phyloP scores from a whole-genome alignment of 371 early-diverging fungal species.

The Circinella minor region DNA sequence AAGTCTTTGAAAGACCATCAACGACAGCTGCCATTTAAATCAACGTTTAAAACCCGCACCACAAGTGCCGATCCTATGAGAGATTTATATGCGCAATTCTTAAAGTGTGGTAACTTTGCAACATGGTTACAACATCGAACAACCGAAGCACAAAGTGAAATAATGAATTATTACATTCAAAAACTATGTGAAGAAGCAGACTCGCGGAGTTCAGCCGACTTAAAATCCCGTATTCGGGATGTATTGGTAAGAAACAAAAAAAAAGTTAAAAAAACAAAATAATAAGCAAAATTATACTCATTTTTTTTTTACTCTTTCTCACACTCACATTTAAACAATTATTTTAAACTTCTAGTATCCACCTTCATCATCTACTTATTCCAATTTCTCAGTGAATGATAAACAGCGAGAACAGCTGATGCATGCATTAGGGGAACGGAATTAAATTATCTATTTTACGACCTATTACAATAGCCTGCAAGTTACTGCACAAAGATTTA shows the following conservation, averaged over 20 bases:
- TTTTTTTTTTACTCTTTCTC: neutral
- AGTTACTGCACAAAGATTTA: slow-evolving; percentile 4
- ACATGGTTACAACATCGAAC: slow-evolving; percentile 92
- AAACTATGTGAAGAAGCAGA: slow-evolving; percentile 60
- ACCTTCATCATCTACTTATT: slow-evolving; percentile 7
- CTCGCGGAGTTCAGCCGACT: slow-evolving; percentile 21
- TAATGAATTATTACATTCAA: slow-evolving; percentile 64
- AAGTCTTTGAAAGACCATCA: slow-evolving; percentile 60
- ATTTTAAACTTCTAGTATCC: slow-evolving; percentile 12
- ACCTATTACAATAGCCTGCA: too few relatives aligned
- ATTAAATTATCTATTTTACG: neutral
- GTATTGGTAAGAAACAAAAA: slow-evolving; percentile 19
- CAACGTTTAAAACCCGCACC: slow-evolving; percentile 54
- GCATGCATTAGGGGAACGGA: slow-evolving; percentile 16
- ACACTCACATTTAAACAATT: neutral
- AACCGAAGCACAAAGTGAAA: slow-evolving; percentile 73
- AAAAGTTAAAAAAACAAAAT: neutral
- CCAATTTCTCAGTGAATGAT: slow-evolving; percentile 13
- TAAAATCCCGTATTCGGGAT: slow-evolving; percentile 25
- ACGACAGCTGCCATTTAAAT: slow-evolving; percentile 56
- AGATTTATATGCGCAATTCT: slow-evolving; percentile 86
- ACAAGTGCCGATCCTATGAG: slow-evolving; percentile 47
- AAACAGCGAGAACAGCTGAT: slow-evolving; percentile 18
- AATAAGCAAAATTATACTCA: neutral
- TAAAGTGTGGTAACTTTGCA: slow-evolving; percentile 94